Base-by-base conservation (phyloP, 768 basidiomycete genomes). In the Tylopilus subfusipes region DNA sequence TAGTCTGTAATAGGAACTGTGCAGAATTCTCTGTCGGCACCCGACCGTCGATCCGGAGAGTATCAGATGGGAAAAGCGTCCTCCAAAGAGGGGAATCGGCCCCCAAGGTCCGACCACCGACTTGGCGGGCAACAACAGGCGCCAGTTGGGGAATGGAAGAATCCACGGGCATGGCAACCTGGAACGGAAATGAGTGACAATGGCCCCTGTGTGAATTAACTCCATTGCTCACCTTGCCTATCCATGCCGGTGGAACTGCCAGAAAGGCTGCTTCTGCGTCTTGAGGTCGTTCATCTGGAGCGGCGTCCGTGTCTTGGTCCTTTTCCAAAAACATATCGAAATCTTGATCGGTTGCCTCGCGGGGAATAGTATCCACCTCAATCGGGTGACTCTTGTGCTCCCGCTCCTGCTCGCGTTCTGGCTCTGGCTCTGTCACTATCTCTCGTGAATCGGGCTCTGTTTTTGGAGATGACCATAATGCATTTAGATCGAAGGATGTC, bases 291-390 rank as follows among this genome's bases (percentile, higher is more conserved):
- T 57, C 52, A 16, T 42, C 61, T 49, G 48, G 63, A 45, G 59
- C 63, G 36, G 69, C 60, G 4, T 62, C 69, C 16, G 61, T 56
- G 2, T 78, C 75, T 27, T 76, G 69, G 16, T 82, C 80, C 56
- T 85, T 81, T 54, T 88, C 83, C 36, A 94, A 71, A 63, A 92
- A 86, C 84, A 92, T 88, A 61, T 93, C 91, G 63, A 94, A 92
- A 67, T 92, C 91, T 57, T 84, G 81, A 69, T 92, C 91, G 50
- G 84, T 83, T 11, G 84, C 78, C 55, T 78, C 81, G 47, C 60
- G 63, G 18, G 65, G 61, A 21, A 60, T 44, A 54, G 58, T 33
- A 25, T 75, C 77, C 38, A 72, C 71, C 62, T 79, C 82, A 59
- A 81, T 77, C 10, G 72, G 68, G 30, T 72, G 71, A n/a, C 77